phyloP scores from a whole-genome alignment of 441 rosid species.

The Gossypium aridum region DNA sequence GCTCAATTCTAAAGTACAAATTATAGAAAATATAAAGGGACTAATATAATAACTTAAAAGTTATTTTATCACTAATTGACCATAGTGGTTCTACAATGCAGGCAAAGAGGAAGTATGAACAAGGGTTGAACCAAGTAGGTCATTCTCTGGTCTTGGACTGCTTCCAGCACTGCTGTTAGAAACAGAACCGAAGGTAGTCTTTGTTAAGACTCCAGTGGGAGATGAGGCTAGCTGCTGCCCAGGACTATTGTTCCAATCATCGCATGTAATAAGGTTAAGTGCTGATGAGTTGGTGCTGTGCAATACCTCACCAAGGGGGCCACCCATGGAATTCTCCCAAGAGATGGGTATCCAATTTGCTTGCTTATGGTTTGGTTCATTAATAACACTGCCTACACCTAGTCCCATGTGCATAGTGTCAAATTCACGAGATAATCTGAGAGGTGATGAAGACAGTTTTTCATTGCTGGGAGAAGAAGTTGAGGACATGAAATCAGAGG shows the following conservation, averaged over 20 bases:
- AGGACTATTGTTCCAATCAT: conserved; percentile 36
- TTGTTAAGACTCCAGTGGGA: conserved; percentile 51
- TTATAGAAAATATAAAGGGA: no score
- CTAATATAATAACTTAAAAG: neutral
- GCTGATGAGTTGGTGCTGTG: conserved; percentile 23
- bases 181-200: conserved; percentile 37
- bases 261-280: conserved; percentile 25
- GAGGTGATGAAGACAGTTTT: conserved; percentile 27
- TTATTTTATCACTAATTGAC: neutral
- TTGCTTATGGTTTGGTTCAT: conserved; percentile 25
- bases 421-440: conserved; percentile 32
- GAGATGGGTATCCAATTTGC: conserved; percentile 31
- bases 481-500: conserved; percentile 42
- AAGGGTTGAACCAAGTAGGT: conserved; percentile 13
- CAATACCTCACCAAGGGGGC: conserved; percentile 57
- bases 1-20: neutral
- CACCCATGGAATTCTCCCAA: conserved; percentile 41
- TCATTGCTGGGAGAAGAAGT: conserved; percentile 47
- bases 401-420: conserved; percentile 31
- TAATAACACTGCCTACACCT: conserved; percentile 14
- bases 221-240: conserved; percentile 31
- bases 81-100: neutral
- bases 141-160: conserved; percentile 36
- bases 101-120: conserved; percentile 13
- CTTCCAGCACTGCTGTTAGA: conserved; percentile 55